Base-by-base conservation (phyloP, 768 basidiomycete genomes). In the Tulasnella sp. region DNA sequence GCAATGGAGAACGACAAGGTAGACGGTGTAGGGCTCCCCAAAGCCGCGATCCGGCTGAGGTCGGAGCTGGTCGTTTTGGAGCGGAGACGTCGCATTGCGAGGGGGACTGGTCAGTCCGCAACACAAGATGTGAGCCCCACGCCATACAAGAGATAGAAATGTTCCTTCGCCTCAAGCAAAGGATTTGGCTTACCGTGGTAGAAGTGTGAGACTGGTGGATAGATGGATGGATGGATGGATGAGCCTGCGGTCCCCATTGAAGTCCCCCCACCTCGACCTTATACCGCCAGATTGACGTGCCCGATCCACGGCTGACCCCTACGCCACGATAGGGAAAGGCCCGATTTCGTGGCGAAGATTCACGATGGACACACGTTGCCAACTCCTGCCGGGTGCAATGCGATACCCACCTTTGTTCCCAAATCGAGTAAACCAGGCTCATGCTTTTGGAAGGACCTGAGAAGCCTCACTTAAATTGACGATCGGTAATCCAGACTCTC, bases 21-120 rank as follows among this genome's bases (percentile, higher is more conserved):
- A 51, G 51, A 51, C 11, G 51, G 51, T 51, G 51, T 51, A 7
- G 51, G 51, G 51, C 51, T 51, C 23, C 51, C 23, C 51, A 51
- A 20, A 23, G 51, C 23, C 10, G 51, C 51, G 7, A 51, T 51
- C 6, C 51, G 51, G 70, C 23, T 70, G 29, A 70, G 32, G 40
- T 70, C 51, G 20, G 51, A 70, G 35, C 32, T 70, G 70, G 35
- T 70, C 40, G 70, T 35, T 42, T 70, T 70, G 32, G 70, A 70
- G 16, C 70, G 70, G 18, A 35, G 32, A 26, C 40, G 70, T 20
- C 40, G 70, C 70, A 70, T 70, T 70, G 7, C 70, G 70, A 70
- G 16, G 69, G 69, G 32, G 69, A 70, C 32, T 35, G 32, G 61
- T 70, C 69, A 32, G 69, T 70, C 69, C 26, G 69, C 16, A 70